Evolutionary conservation across 352 stramenopile species (phyloP).

Genomic region (Elongisporangium undulatum): DNA sequence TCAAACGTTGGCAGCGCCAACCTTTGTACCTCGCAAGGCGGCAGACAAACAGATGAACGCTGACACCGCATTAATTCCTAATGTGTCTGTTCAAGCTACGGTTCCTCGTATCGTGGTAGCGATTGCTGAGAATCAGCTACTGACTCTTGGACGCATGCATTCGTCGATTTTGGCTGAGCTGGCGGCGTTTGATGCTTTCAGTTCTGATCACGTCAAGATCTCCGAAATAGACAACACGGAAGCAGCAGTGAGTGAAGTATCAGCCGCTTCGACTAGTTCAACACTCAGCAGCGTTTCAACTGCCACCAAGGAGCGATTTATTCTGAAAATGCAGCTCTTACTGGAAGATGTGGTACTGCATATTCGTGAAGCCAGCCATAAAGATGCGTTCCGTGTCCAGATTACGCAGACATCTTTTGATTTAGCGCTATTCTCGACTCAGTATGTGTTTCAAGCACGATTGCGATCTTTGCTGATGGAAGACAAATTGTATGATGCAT

Average conservation of each 20-base stretch:
- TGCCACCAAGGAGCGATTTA: conserved; percentile 5
- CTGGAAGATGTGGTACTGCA: conserved; percentile 52
- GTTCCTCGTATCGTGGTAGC: conserved; percentile 38
- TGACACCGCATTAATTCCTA: conserved; percentile 8
- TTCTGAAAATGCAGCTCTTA: conserved; percentile 43
- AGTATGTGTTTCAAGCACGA: conserved; percentile 43
- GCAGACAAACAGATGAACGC: background rate
- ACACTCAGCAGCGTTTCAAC: conserved; percentile 11
- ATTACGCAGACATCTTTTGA: conserved; percentile 45
- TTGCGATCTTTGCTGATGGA: conserved; percentile 63
- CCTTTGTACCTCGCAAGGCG: background rate
- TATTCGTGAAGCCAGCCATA: conserved; percentile 34
- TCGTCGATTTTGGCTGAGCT: conserved; percentile 38
- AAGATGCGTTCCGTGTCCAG: conserved; percentile 50
- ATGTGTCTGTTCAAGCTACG: conserved; percentile 24
- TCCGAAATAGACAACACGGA: background rate
- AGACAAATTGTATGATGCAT: conserved; percentile 47
- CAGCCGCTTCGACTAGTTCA: conserved; percentile 1
- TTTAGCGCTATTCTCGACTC: conserved; percentile 33
- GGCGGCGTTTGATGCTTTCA: conserved; percentile 3
- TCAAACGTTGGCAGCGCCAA: conserved; percentile 16
- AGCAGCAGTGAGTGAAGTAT: background rate
- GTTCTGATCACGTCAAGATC: background rate
- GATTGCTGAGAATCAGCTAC: conserved; percentile 51
- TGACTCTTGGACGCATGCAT: conserved; percentile 44